Percentiles rank a stretch among this genome's conserved stretches.
These are phyloP conservation scores for Boletellus ananiceps DNA, from an alignment of 768 basidiomycete genomes.

Conservation along the genomic window DNA sequence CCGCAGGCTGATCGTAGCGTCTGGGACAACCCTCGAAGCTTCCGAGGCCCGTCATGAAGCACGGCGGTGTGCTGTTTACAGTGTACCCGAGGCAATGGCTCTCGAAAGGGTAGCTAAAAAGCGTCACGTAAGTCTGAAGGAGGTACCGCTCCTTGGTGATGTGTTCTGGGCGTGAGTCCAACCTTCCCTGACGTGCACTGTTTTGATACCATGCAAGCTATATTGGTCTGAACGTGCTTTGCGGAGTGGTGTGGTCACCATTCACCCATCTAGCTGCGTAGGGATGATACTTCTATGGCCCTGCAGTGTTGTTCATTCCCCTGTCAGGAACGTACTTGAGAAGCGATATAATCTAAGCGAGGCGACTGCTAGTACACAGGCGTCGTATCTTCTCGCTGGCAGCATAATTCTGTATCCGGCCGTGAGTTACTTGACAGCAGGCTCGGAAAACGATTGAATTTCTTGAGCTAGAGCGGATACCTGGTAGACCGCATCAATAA, in stretches of 20 bases:
- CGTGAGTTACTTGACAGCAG: conserved; percentile 36
- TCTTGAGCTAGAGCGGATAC: conserved; percentile 50
- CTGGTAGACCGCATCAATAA: conserved; percentile 57
- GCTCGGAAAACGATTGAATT: background rate
- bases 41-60: conserved; percentile 57
- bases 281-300: conserved; percentile 20
- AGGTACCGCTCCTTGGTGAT: conserved; percentile 66
- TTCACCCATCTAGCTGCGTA: conserved; percentile 75
- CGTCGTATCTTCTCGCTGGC: conserved; percentile 68
- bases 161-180: conserved; percentile 68
- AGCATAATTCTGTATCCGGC: conserved; percentile 67
- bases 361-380: conserved; percentile 53
- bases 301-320: conserved; percentile 1
- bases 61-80: conserved; percentile 39
- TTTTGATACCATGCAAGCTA: conserved; percentile 42
- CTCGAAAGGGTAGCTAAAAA: conserved; percentile 64
- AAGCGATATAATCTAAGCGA: conserved; percentile 60
- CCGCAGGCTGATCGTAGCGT: conserved; percentile 57
- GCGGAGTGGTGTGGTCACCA: conserved; percentile 73
- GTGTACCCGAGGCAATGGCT: conserved; percentile 55
- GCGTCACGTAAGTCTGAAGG: conserved; percentile 52
- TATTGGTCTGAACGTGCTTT: conserved; percentile 69
- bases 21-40: conserved; percentile 62
- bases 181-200: background rate
- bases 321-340: conserved; percentile 64